These are phyloP conservation scores for Ceratobasidium sp. DNA, from an alignment of 1,284 basidiomycete species.

Conservation along the genomic window DNA sequence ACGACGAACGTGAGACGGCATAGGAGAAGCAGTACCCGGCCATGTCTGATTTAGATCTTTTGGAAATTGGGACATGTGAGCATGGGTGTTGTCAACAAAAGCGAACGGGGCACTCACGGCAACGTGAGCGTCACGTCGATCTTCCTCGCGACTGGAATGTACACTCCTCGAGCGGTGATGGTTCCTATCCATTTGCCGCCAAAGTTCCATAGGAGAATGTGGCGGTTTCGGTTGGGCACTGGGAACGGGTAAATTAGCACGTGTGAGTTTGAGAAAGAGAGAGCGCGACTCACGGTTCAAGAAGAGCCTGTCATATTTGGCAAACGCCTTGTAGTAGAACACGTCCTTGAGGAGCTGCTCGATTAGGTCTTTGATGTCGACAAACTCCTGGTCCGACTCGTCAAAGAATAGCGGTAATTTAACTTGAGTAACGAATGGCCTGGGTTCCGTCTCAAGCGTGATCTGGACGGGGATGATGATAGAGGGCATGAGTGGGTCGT, in stretches of 20 bases:
- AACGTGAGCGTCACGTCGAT: neutral
- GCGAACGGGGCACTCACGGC: neutral
- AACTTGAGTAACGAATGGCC: neutral
- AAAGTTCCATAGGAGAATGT: constrained; percentile 7
- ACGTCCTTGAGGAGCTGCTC: constrained; percentile 1
- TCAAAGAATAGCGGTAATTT: neutral
- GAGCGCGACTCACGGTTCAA: neutral
- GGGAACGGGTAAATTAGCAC: neutral
- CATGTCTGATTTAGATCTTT: no score
- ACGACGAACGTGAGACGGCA: no score
- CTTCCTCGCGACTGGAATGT: constrained; percentile 1
- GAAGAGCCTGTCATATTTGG: neutral
- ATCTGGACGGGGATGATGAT: neutral
- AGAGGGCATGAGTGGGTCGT: neutral
- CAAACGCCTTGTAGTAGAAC: neutral
- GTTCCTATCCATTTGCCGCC: constrained; percentile 2
- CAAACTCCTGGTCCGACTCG: neutral
- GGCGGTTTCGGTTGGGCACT: neutral
- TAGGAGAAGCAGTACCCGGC: no score
- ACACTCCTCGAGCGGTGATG: neutral
- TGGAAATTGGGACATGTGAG: no score
- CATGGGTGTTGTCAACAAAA: no score
- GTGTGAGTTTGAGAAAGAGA: neutral
- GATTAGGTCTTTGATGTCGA: constrained; percentile 3
- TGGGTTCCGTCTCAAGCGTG: neutral